These are phyloP conservation scores for Metschnikowia orientalis DNA, from an alignment of 805 yeast genomes.

Conservation along the genomic window DNA sequence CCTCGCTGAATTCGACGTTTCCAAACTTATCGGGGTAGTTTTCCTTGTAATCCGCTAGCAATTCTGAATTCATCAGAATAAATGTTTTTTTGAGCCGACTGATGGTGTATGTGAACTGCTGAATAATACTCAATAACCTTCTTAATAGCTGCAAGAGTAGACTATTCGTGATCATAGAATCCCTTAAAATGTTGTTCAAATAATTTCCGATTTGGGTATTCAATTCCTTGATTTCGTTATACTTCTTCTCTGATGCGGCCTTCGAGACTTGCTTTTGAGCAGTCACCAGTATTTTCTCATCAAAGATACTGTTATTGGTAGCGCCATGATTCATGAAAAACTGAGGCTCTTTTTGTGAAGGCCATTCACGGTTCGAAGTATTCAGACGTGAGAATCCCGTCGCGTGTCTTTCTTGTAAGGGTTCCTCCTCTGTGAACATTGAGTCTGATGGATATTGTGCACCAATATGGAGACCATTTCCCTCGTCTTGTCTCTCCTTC, in stretches of 20 bases:
- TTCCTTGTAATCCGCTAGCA: constrained; percentile 36
- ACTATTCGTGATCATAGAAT: constrained; percentile 61
- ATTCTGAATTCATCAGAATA: constrained; percentile 42
- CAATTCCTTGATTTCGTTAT: constrained; percentile 23
- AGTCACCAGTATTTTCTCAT: constrained; percentile 18
- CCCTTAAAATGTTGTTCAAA: constrained; percentile 59
- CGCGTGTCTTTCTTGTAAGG: not conserved
- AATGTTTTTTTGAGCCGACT: constrained; percentile 52
- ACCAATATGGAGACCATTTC: no score
- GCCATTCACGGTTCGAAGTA: constrained; percentile 1
- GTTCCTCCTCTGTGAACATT: no score
- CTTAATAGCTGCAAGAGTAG: constrained; percentile 46
- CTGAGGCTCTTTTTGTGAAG: constrained; percentile 7
- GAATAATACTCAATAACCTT: constrained; percentile 43
- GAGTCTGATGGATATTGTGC: no score
- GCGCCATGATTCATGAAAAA: constrained; percentile 12
- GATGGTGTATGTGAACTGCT: constrained; percentile 46
- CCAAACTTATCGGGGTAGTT: constrained; percentile 31
- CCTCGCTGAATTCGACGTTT: constrained; percentile 29
- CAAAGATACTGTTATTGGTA: constrained; percentile 23
- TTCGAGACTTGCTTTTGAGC: constrained; percentile 7
- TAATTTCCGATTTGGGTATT: constrained; percentile 47
- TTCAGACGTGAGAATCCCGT: constrained; percentile 1
- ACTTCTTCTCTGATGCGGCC: constrained; percentile 6
- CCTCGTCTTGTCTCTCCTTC: not conserved